Evolutionary conservation across 257 asterid species (phyloP), one percentile per base, ranked within the genome.

Genomic region (Nicotiana knightiana): DNA sequence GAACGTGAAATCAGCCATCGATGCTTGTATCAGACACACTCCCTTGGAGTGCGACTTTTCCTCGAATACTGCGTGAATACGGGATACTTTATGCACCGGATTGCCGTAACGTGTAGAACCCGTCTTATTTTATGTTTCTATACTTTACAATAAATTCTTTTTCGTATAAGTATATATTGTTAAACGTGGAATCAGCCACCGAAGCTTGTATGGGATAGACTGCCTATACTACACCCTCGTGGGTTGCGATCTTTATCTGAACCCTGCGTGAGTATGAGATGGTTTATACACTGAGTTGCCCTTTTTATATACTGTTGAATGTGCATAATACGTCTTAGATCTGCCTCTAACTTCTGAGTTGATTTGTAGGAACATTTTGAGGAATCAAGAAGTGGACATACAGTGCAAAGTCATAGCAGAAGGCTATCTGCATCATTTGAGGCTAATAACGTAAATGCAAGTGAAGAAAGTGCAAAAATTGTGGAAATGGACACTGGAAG

Each of bases 401-500:
- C 70, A 71, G 81, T 84, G 16, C 79, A 89, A 77, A 46, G 84
- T 35, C 90, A 85, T 61, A 88, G 92, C 85, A 84, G 89, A 39
- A 90, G 90, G 86, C 89, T 88, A 10, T 89, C 94, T 0, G 79
- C 90, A 12, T 86, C 95, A 12, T 88, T 85, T 54, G 97, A 90
- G 16, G 79, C 82, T 8, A 79, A 87, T 6, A 81, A 48, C 15
- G 21, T 76, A 2, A 85, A 83, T 5, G 37, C 86, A 63, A 70
- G 82, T 39, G 97, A 91, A 35, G 96, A 92, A 51, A 87, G 88
- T 94, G 92, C 96, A 32, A 94, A 93, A 79, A 93, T 92, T 81
- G 92, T 94, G 39, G 97, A 93, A 75, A 88, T 94, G n/a, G 98
- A 94, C 11, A 91, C 94, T 2, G 94, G 94, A 78, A 76, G 91